Base-by-base conservation (phyloP, 2,329 filamentous ascomycete species). In the Aspergillus japonicus region DNA sequence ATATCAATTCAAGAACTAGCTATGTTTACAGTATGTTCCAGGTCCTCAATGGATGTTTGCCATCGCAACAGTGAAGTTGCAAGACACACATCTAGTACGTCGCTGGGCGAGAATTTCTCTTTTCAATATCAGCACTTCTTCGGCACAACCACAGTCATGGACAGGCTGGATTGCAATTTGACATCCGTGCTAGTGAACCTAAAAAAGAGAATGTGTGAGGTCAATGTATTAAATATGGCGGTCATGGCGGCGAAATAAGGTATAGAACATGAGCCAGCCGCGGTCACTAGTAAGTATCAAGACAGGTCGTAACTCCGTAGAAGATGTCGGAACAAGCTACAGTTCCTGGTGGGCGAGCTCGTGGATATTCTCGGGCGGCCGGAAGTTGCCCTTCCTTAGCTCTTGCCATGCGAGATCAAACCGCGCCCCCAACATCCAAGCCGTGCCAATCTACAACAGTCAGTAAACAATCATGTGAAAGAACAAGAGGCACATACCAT, bases 121-220 rank as follows among this genome's bases (percentile, higher is more conserved):
- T 35, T 16, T 77, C 66, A 59, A 84, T 95, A 83, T 96, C 86
- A 95, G 92, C 92, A 96, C 92, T 92, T 96, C 92, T 96, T 93
- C 91, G 92, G 92, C 93, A 92, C 93, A 95, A 93, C 87, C 85
- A 83, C 87, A 92, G 91, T 89, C 91, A 96, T 88, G 79, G 68
- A 74, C 72, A 75, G 79, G 87, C 88, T 86, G 86, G 83, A 89
- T 94, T 95, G 93, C 87, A 97, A 96, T 96, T 96, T 96, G 92
- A 97, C 92, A 96, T 96, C 91, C 89, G 91, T 96, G 93, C 93
- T 94, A 80, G 67, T 29, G 39, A 50, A 47, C 16, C 54, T 39
- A 23, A 31, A 50, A 29, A 42, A 26, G 12, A 56, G 3, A 39
- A 57, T 8, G 35, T 23, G 50, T 51, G 51, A 65, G 66, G 58